Evolutionary conservation across 139 green algal species (phyloP).

Genomic region (Micractinium conductrix): DNA sequence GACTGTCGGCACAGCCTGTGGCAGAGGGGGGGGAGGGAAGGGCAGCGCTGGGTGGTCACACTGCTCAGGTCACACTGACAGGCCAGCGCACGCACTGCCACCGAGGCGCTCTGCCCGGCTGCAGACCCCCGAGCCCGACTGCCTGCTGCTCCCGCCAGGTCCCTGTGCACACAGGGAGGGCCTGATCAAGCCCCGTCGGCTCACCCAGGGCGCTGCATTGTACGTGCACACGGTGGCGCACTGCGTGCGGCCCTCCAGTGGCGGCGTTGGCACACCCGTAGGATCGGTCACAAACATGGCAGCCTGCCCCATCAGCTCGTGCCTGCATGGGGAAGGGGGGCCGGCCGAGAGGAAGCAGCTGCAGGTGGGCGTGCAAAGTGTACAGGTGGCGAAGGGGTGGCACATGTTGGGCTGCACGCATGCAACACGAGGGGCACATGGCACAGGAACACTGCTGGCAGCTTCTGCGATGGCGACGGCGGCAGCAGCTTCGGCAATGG

Average conservation of each 20-base stretch:
- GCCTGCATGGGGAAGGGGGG: conserved; percentile 16
- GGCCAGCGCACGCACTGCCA: background rate
- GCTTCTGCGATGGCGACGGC: too few species aligned
- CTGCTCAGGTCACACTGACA: background rate
- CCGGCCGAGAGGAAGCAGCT: too few species aligned
- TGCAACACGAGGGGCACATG: too few species aligned
- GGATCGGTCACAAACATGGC: conserved; percentile 25
- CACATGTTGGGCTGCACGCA: background rate
- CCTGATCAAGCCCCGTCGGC: too few species aligned
- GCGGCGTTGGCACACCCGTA: background rate
- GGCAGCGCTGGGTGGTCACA: background rate
- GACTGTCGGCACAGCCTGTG: background rate
- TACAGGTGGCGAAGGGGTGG: too few species aligned
- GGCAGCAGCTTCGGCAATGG: background rate
- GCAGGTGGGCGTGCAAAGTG: too few species aligned
- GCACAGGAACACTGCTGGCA: background rate
- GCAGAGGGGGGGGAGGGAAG: background rate
- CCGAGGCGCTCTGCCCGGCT: too few species aligned
- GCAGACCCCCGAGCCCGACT: too few species aligned
- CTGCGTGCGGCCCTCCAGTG: background rate
- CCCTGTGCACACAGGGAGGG: background rate
- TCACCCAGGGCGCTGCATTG: conserved; percentile 17
- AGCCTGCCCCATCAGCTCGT: conserved; percentile 68
- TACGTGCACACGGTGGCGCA: conserved; percentile 3
- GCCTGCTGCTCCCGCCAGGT: background rate